These are phyloP conservation scores for Talaromyces nanjingensis DNA, from an alignment of 495 filamentous ascomycete genomes.

Conservation along the genomic window DNA sequence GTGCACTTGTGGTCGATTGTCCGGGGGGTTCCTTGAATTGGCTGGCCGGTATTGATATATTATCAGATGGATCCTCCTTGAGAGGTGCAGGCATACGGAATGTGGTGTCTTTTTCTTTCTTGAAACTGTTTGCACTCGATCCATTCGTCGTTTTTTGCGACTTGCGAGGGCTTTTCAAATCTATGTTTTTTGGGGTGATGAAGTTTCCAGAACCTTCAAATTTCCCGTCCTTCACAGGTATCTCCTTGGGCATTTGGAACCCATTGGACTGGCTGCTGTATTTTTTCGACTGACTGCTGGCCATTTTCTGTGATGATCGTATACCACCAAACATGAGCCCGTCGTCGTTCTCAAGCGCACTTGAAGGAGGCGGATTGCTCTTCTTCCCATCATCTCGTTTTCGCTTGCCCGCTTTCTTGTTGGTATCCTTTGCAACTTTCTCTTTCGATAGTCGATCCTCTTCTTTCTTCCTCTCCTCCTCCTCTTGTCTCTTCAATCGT, in stretches of 20 bases:
- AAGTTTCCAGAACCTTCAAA: not conserved
- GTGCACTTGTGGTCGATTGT: constrained; percentile 14
- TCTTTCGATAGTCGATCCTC: not conserved
- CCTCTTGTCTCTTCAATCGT: constrained; percentile 10
- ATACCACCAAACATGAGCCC: not conserved
- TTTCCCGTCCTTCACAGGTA: not conserved
- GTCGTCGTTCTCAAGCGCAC: not conserved
- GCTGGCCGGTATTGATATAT: not conserved
- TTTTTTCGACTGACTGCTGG: not conserved
- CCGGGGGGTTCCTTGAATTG: constrained; percentile 22
- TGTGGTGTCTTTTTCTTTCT: not conserved
- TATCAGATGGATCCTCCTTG: not conserved
- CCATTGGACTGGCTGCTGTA: not conserved
- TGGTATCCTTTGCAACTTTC: not conserved
- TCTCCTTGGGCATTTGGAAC: not conserved
- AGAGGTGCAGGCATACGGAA: constrained; percentile 3
- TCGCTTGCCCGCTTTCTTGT: not conserved
- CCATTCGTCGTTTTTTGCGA: not conserved
- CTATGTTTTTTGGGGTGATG: not conserved
- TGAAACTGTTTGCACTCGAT: not conserved
- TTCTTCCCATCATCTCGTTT: not conserved
- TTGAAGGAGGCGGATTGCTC: not conserved
- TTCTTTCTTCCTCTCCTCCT: constrained; percentile 7
- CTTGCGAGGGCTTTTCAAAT: not conserved
- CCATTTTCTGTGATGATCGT: not conserved